Base-by-base conservation (phyloP, 1,284 basidiomycete genomes). In the Irpex sp. region DNA sequence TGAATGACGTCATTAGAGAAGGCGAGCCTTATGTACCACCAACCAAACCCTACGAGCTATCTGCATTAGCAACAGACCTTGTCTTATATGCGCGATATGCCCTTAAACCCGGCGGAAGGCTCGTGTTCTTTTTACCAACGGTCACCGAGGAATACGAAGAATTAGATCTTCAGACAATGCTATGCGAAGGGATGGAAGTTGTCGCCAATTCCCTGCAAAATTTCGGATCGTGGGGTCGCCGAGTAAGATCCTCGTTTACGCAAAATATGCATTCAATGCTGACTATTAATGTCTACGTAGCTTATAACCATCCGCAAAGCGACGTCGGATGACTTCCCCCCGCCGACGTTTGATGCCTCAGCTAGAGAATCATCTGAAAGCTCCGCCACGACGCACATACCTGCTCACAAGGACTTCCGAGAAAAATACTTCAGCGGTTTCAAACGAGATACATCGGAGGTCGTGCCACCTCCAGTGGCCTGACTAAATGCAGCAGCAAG, bases 111-210 rank as follows among this genome's bases (percentile, higher is more conserved):
- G 83, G 84, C 15, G 97, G 97, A 13, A 81, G 97, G 40, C 84
- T 99, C 6, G 97, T 99, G 1, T 98, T 96, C 78, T 97, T 96
- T 82, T 81, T 98, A 26, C 96, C 96, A 0, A 97, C 96, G 0
- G 91, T 96, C 19, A 93, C 87, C 13, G 94, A 96, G 58, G 91
- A 95, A 62, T 98, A 96, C 73, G 86, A 90, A 67, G 91, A 93
- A 67, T 80, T 96, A 1, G 96, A 98, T 72, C 80, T 97, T 1
- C 75, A 85, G 36, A 81, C 87, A 0, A 82, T 88, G 78, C 75
- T 89, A 2, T 91, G 90, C 68, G 89, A 93, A 40, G 96, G 95
- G 0, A 95, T 99, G 90, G 88, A 88, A 70, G 77, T 96, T 13
- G 83, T 95, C 36, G 89, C 92, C 0, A 97, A 98, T 73, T 96